Percentiles rank a stretch among this genome's conserved stretches.
Conservation (phyloP, 2,329 filamentous ascomycete genomes). For the Paecilomyces formosus region DNA sequence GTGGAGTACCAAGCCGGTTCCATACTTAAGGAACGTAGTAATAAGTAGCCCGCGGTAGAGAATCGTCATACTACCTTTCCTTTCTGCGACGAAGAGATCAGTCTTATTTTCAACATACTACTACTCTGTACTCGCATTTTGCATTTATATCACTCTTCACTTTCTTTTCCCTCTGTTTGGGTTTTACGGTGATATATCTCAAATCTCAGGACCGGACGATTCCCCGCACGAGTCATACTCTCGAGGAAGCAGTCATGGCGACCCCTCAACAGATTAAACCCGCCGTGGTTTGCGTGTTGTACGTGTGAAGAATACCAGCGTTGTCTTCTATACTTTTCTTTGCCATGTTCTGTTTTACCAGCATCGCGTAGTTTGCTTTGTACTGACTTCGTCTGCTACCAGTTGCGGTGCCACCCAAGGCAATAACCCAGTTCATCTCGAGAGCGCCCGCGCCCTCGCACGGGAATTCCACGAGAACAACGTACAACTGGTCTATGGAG, state of each 20-base stretch:
- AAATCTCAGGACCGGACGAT: not conserved
- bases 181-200: not conserved
- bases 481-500: slow-evolving; percentile 85
- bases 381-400: slow-evolving; percentile 11
- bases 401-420: slow-evolving; percentile 78
- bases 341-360: not conserved
- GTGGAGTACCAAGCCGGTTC: not conserved
- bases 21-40: not conserved
- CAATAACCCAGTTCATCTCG: slow-evolving; percentile 64
- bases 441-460: slow-evolving; percentile 70
- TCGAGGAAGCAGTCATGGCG: slow-evolving; percentile 11
- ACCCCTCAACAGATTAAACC: slow-evolving; percentile 24
- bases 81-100: not conserved
- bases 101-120: not conserved
- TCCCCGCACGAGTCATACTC: not conserved
- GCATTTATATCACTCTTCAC: not conserved
- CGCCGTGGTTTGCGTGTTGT: slow-evolving; percentile 83
- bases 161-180: not conserved
- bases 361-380: not conserved
- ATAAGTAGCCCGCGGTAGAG: too few relatives aligned
- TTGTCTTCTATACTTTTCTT: not conserved
- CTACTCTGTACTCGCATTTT: not conserved
- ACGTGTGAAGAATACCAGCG: slow-evolving; percentile 8
- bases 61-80: not conserved
- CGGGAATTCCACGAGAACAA: slow-evolving; percentile 65